Base-by-base conservation (phyloP, 1,284 basidiomycete genomes). In the Lignosus rhinocerotis region DNA sequence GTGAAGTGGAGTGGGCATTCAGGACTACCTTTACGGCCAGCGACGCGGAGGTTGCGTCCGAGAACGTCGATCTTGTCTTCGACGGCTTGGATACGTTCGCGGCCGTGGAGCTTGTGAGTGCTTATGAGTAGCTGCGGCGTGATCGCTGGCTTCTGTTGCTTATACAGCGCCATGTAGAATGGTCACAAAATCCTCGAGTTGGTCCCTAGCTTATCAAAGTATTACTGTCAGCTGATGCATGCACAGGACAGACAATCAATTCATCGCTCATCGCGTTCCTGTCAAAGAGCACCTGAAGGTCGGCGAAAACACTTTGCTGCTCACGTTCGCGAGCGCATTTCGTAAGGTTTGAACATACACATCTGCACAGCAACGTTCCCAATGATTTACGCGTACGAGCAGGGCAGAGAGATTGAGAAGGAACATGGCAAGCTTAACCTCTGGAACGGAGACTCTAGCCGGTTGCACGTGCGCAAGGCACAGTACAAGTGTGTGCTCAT, bases 31-130 rank as follows among this genome's bases (percentile, higher is more conserved):
- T 96, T 68, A 63, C 73, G 9, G 76, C 85, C n/a, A 75, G 76
- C 1, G 73, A 80, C 11, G 72, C 72, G 25, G 81, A 87, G 51
- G 69, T 86, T 12, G 63, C 68, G 3, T 70, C 76, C 6, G 65
- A 76, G 3, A 80, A 87, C 53, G 76, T 80, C 30, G 92, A 96
- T 69, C 76, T 96, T 25, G 78, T 94, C 8, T 93, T 95, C 61
- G 92, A 94, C 16, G 94, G 94, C 11, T 75, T 96, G 25, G 94
- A 96, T 72, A 96, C 94, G 0, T 95, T 92, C 71, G 87, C 90
- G 4, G 78, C 76, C 16, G 79, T 94, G 45, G 72, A 76, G 34
- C 73, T 93, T 54, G 93, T 92, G 61, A 73, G 87, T 57, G 2
- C 4, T 25, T 25, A 25, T 4, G 4, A 25, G 3, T 25, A 5